Evolutionary conservation across 495 filamentous ascomycete genomes (phyloP), one percentile per base, ranked within the genome.

Genomic region (Penicillium nucicola): DNA sequence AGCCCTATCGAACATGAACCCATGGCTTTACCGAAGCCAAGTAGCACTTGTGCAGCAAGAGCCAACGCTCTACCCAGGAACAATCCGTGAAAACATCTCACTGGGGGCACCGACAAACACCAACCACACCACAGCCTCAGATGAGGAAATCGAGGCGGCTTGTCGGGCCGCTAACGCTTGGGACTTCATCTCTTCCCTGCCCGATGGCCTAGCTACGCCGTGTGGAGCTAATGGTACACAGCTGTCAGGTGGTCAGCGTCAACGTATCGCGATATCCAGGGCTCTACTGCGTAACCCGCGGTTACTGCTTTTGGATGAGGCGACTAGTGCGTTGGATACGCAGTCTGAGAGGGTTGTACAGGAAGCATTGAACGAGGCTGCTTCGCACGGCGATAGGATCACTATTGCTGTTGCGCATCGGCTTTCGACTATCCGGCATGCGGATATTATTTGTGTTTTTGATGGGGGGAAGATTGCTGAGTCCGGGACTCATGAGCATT

Each of bases 371-470:
- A 60, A 69, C 5, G 52, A 58, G 18, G 69, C 69, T 5, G 58
- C 68, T 8, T 71, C 72, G 49, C 33, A 52, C 0, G 45, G 50
- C 2, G 44, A 75, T 17, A 46, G 66, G 22, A 72, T 65, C 13
- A 74, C 66, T 5, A 59, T 74, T 43, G 63, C 69, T 1, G 70
- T 74, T 11, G 70, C 70, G n/a, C 71, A 74, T 61, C 58, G 89
- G 34, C 76, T 95, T 28, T 88, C 85, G 2, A 95, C 90, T 32
- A 90, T 95, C 68, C 87, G 82, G 62, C 80, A 84, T 55, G 89
- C 89, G 1, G 85, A 93, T 61, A 90, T 90, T 58, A 95, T 95
- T 47, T 87, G 92, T 17, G 90, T 95, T 47, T 91, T 95, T 86
- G 72, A 78, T 5, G 64, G 82, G 36, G 89, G 90, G 42, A 64